Evolutionary conservation across 352 stramenopile genomes (phyloP), one percentile per base, ranked within the genome.

Genomic region (Pythium myriotylum): DNA sequence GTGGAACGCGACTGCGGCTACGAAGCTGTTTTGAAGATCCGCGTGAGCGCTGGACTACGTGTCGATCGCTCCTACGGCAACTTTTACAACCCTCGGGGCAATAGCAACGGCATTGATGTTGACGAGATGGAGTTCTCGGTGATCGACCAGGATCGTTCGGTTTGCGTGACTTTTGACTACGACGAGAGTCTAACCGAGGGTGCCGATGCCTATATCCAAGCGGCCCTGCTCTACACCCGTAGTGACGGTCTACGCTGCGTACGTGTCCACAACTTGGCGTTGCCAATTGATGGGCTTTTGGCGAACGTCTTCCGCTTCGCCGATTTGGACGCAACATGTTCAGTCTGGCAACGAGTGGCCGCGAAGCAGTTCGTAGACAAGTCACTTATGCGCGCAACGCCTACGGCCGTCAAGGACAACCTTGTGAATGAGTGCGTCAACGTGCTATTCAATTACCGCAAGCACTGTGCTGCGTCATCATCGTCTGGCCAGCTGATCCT

Each of bases 381-480:
- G 56, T 71, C 84, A 62, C 69, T 93, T 23, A 93, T 94, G 86
- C 78, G 82, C 51, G 74, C 79, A n/a, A 93, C 72, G 37, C 81
- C 81, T 6, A 76, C 81, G 52, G 79, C 79, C 0, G 78, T 95
- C 17, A 92, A 91, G 62, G 80, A 94, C 56, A 74, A 86, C 47
- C 65, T 92, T 35, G 77, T 97, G 10, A 85, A 95, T 58, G 77
- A 95, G 62, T 95, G 84, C 57, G 86, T 95, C 49, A 91, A 75
- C 40, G 89, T 96, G 66, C 64, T 97, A 32, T 94, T 84, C 65
- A 90, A 94, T 66, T 97, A 97, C 76, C 88, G 91, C 72, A 95
- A 96, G 67, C 81, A 94, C 58, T 97, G 91, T 62, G 89, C 91
- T 20, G 83, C 88, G n/a, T 91, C 89, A 41, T 94, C 86, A n/a